A percentile compares a stretch with the other conserved stretches of the same genome.
These are phyloP conservation scores for Colletotrichum eleusines DNA, from an alignment of 2,329 filamentous ascomycete species.

Conservation along the genomic window DNA sequence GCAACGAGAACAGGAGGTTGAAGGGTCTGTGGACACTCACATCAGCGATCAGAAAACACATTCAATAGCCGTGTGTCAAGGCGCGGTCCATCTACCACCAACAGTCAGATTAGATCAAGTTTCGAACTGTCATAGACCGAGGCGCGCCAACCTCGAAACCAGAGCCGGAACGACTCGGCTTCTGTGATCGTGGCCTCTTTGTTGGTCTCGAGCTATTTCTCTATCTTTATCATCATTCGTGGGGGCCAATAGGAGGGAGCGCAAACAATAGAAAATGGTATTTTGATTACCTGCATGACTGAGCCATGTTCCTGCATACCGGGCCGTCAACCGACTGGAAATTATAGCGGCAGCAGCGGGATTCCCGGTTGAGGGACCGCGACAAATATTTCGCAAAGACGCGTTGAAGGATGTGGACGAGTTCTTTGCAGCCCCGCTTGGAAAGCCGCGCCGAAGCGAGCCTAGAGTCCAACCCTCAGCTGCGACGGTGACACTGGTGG, in stretches of 20 bases:
- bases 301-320: slow-evolving; percentile 36
- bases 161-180: slow-evolving; percentile 62
- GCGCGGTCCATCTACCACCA: background rate
- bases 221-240: slow-evolving; percentile 57
- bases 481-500: background rate
- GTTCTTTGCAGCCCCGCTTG: slow-evolving; percentile 24
- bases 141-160: slow-evolving; percentile 58
- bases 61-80: slow-evolving; percentile 23
- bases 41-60: slow-evolving; percentile 36
- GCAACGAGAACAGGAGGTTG: slow-evolving; percentile 61
- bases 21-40: slow-evolving; percentile 60
- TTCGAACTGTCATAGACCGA: slow-evolving; percentile 59
- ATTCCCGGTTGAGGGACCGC: slow-evolving; percentile 11
- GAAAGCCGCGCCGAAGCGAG: slow-evolving; percentile 1
- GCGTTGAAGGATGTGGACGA: slow-evolving; percentile 36
- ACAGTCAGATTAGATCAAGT: slow-evolving; percentile 76
- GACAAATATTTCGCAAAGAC: slow-evolving; percentile 30
- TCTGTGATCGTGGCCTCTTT: slow-evolving; percentile 50
- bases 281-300: slow-evolving; percentile 41
- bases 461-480: slow-evolving; percentile 10
- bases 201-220: slow-evolving; percentile 51
- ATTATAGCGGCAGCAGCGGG: slow-evolving; percentile 15
- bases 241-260: slow-evolving; percentile 39
- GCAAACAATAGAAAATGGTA: slow-evolving; percentile 33
- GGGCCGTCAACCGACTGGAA: slow-evolving; percentile 11